Evolutionary conservation across 495 filamentous ascomycete species (phyloP).

Genomic region (Xeromyces bisporus): DNA sequence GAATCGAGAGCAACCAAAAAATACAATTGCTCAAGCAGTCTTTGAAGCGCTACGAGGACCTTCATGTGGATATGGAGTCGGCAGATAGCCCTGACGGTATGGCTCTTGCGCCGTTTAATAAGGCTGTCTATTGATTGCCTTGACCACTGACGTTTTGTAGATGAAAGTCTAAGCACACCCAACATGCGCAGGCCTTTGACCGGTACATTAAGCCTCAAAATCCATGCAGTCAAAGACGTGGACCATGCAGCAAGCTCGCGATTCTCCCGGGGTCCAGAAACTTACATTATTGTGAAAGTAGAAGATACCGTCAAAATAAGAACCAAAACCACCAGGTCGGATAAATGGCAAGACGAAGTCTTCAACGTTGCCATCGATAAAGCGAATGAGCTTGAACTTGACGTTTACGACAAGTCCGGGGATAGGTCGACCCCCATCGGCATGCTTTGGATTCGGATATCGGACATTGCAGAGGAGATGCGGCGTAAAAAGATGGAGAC

Average conservation of each 20-base stretch:
- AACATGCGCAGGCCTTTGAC: conserved; percentile 88
- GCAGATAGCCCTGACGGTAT: conserved; percentile 72
- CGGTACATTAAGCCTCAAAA: conserved; percentile 69
- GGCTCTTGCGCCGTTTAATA: conserved; percentile 4
- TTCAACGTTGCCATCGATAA: conserved; percentile 91
- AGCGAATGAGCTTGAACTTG: conserved; percentile 95
- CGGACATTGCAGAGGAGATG: conserved; percentile 95
- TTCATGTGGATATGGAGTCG: conserved; percentile 86
- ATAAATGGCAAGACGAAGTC: conserved; percentile 79
- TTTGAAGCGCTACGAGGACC: conserved; percentile 89
- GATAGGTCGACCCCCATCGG: conserved; percentile 86
- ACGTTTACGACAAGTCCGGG: conserved; percentile 83
- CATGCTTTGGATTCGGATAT: conserved; percentile 90
- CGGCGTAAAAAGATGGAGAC: conserved; percentile 93
- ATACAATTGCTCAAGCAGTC: conserved; percentile 92
- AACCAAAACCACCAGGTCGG: conserved; percentile 72
- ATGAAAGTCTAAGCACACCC: conserved; percentile 91
- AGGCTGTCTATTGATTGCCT: conserved; percentile 1
- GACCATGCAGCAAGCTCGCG: conserved; percentile 79
- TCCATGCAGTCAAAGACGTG: conserved; percentile 81
- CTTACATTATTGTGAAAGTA: conserved; percentile 87
- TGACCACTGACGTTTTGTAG: conserved; percentile 27
- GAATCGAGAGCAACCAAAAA: conserved; percentile 93
- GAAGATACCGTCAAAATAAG: conserved; percentile 80
- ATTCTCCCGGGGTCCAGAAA: conserved; percentile 83